A percentile compares a stretch with the other conserved stretches of the same genome.
Evolutionary conservation across 352 stramenopile species (phyloP).

Genomic region (Phytopythium litorale): DNA sequence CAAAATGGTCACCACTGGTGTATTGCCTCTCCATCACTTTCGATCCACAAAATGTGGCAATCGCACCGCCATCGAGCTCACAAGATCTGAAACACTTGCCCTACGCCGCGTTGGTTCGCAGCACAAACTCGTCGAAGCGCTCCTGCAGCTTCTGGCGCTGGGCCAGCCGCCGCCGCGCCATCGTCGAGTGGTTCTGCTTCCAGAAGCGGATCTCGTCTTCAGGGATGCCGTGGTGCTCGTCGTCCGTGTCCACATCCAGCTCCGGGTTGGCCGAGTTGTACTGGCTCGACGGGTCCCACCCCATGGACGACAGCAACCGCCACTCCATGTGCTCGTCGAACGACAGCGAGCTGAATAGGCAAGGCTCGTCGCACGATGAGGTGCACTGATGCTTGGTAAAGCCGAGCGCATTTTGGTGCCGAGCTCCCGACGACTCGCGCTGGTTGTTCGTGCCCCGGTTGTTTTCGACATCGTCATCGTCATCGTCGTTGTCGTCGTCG

Average conservation of each 20-base stretch:
- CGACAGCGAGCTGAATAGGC: constrained; percentile 37
- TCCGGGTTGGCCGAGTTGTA: constrained; percentile 60
- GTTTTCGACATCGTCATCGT: constrained; percentile 27
- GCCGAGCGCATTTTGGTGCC: constrained; percentile 11
- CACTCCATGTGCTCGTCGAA: constrained; percentile 72
- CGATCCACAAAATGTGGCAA: not conserved
- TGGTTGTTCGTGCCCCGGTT: constrained; percentile 28
- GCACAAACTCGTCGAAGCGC: constrained; percentile 81
- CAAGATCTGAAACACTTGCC: not conserved
- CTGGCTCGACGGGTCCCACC: constrained; percentile 65
- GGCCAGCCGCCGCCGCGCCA: constrained; percentile 71
- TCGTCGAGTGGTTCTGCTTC: constrained; percentile 75
- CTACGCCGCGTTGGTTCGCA: constrained; percentile 49
- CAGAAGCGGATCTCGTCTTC: constrained; percentile 85
- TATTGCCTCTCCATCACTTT: not conserved
- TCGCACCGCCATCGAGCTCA: not conserved
- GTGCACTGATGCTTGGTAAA: constrained; percentile 46
- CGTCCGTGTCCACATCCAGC: constrained; percentile 68
- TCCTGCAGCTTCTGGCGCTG: constrained; percentile 84
- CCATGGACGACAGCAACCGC: constrained; percentile 82
- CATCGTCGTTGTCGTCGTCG: constrained; percentile 30
- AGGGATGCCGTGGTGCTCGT: constrained; percentile 76
- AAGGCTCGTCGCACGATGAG: constrained; percentile 46
- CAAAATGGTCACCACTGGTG: not conserved
- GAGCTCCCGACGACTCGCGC: constrained; percentile 26